These are phyloP conservation scores for Euphorbia celastroides DNA, from an alignment of 441 rosid genomes.

Conservation along the genomic window DNA sequence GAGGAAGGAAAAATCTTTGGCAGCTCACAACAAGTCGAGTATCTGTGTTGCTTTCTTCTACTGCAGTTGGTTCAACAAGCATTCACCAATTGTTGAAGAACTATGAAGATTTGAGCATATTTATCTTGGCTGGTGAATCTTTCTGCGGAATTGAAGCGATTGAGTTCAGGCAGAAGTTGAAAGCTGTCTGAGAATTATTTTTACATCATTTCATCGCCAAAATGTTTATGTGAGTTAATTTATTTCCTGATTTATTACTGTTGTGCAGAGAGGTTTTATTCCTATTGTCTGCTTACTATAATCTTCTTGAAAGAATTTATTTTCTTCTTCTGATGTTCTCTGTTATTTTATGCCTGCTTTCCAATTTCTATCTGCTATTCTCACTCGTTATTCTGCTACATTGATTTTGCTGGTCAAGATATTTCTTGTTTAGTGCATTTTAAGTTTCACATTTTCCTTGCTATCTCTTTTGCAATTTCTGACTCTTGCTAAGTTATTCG, in stretches of 20 bases:
- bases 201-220: slow-evolving; percentile 83
- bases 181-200: slow-evolving; percentile 83
- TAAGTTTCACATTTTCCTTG: not conserved
- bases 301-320: slow-evolving; percentile 1
- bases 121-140: slow-evolving; percentile 95
- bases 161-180: slow-evolving; percentile 94
- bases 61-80: slow-evolving; percentile 79
- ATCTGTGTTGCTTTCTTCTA: slow-evolving; percentile 88
- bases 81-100: slow-evolving; percentile 90
- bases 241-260: slow-evolving; percentile 11
- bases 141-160: slow-evolving; percentile 88
- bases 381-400: not conserved
- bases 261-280: not conserved
- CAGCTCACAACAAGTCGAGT: slow-evolving; percentile 92
- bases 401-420: not conserved
- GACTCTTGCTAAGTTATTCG: not conserved
- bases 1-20: slow-evolving; percentile 97
- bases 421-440: not conserved
- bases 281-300: not conserved
- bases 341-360: not conserved
- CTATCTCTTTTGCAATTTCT: not conserved
- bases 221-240: slow-evolving; percentile 63
- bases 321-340: not conserved
- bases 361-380: not conserved
- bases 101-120: slow-evolving; percentile 82